phyloP scores from a whole-genome alignment of 2,329 filamentous ascomycete genomes.

The Sclerotinia glacialis region DNA sequence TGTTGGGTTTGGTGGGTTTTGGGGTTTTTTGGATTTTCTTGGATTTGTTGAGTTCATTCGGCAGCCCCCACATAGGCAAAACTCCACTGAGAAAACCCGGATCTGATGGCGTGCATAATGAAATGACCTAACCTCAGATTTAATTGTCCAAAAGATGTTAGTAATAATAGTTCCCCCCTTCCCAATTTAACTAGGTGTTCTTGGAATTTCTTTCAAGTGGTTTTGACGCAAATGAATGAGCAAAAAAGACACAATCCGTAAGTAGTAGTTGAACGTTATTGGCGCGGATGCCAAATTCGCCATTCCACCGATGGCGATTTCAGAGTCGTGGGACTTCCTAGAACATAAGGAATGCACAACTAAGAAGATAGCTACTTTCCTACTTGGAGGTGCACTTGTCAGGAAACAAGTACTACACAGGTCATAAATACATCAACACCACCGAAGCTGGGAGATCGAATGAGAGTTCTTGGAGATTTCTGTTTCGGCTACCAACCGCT shows the following conservation, averaged over 20 bases:
- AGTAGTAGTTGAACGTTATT: not conserved
- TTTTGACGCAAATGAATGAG: not conserved
- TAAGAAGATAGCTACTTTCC: conserved; percentile 1
- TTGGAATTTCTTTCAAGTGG: not conserved
- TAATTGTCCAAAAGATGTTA: not conserved
- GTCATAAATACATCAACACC: not conserved
- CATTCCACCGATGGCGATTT: not conserved
- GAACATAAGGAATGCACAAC: not conserved
- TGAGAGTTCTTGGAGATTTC: not conserved
- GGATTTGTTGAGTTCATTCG: not conserved
- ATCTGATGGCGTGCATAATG: conserved; percentile 3
- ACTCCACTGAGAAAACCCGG: not conserved
- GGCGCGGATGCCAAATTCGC: not conserved
- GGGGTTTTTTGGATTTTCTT: not conserved
- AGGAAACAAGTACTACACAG: not conserved
- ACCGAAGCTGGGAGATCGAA: not conserved
- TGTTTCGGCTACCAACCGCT: not conserved
- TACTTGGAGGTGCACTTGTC: not conserved
- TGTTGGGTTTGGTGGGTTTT: not conserved
- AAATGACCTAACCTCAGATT: not conserved
- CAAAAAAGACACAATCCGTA: not conserved
- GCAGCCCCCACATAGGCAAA: conserved; percentile 1
- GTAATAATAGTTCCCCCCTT: not conserved
- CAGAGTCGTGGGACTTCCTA: not conserved
- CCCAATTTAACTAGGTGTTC: not conserved